Base-by-base conservation (phyloP, 139 green algal species). In the Astrephomene gubernaculifera region DNA sequence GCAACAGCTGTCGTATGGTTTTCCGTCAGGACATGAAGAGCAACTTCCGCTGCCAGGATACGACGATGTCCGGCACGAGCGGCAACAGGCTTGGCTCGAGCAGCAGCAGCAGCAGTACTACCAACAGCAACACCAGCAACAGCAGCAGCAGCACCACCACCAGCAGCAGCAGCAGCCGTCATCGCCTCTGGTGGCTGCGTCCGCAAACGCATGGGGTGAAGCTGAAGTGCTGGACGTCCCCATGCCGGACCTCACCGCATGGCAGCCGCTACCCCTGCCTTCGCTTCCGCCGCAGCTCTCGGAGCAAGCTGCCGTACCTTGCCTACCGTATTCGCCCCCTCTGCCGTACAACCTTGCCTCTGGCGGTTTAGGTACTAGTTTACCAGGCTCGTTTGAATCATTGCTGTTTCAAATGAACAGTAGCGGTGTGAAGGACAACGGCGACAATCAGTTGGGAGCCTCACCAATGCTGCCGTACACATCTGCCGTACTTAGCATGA, bases 141-240 rank as follows among this genome's bases (percentile, higher is more conserved):
- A 44, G 71, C 71, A 3, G 52, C 35, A 45, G 74, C 54, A 82
- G 33, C 74, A 82, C 31, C n/a, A 49, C 19, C 70, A 49, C n/a
- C 53, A 53, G 31, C 21, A 43, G 44, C 74, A 54, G 27, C 25
- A 43, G 43, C 71, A 64, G 43, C 71, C 49, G 14, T 9, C 38
- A n/a, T 12, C 6, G 38, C 68, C 1, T 7, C 71, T 43, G 45
- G 36, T 2, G 14, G 36, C 8, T 29, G 67, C 38, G 67, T 22
- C 67, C 8, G 35, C 69, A 0, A 31, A 53, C 33, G 44, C 43
- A 22, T 43, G 73, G 73, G 43, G 63, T 10, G 73, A 69, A 53
- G 73, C 73, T 1, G 52, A 69, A 36, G 73, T 81, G 38, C 73
- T 81, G 0, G 38, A 81, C 22, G 73, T 81, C 53, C 73, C 73